These are phyloP conservation scores for Thraustochytrium sp. DNA, from an alignment of 352 stramenopile genomes.

Conservation along the genomic window DNA sequence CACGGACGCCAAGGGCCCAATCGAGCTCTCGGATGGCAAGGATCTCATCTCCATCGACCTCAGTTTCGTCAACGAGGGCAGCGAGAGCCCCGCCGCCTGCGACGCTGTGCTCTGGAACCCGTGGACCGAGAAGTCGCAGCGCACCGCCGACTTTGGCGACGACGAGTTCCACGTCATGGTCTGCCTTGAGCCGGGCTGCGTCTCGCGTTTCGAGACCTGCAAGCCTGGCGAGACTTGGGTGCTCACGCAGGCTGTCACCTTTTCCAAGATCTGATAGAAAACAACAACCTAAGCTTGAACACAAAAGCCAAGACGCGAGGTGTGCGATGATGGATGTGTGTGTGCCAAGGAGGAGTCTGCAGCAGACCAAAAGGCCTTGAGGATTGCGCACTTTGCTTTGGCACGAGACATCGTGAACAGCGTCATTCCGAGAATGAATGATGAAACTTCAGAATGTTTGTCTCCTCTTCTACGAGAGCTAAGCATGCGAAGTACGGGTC, in stretches of 20 bases:
- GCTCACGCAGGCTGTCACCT: conserved; percentile 3
- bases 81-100: conserved; percentile 25
- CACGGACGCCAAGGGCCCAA: conserved; percentile 41
- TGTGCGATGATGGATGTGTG: too few species aligned
- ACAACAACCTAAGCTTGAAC: too few species aligned
- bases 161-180: conserved; percentile 90
- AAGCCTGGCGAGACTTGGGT: conserved; percentile 9
- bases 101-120: conserved; percentile 90
- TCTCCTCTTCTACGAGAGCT: too few species aligned
- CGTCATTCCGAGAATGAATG: too few species aligned
- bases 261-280: neutral
- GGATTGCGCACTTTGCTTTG: too few species aligned
- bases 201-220: neutral
- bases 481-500: too few species aligned
- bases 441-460: too few species aligned
- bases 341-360: too few species aligned
- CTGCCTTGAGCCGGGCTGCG: conserved; percentile 82
- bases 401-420: too few species aligned
- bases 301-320: too few species aligned
- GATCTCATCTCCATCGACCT: conserved; percentile 58
- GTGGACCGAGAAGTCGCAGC: conserved; percentile 80
- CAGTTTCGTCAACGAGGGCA: conserved; percentile 39
- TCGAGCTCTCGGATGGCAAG: conserved; percentile 33
- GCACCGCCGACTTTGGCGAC: conserved; percentile 86
- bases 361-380: too few species aligned